Evolutionary conservation across 73 alveolate species (phyloP).

Genomic region (Tetrahymena malaccensis): DNA sequence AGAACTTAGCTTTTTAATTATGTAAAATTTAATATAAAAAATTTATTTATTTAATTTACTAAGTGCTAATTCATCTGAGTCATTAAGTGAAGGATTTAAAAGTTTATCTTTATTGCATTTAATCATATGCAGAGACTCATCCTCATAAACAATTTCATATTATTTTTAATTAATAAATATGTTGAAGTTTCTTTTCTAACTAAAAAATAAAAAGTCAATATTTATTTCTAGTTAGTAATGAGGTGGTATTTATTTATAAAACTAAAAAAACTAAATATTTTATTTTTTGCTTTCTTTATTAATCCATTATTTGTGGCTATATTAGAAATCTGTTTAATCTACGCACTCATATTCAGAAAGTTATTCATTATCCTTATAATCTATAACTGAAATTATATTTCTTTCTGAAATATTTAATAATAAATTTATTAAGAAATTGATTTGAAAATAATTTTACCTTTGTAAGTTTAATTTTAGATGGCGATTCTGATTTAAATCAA

Average conservation of each 20-base stretch:
- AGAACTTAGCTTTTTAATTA: not conserved
- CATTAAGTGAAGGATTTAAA: not conserved
- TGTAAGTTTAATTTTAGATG: no score
- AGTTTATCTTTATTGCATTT: not conserved
- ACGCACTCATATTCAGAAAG: no score
- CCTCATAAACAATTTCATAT: not conserved
- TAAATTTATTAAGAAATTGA: no score
- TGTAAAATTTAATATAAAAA: not conserved
- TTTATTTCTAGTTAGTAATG: not conserved
- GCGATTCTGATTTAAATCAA: no score
- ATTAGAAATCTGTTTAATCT: not conserved
- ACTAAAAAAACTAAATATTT: not conserved
- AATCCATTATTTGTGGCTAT: not conserved
- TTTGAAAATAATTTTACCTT: no score
- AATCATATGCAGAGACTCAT: not conserved
- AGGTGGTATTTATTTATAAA: not conserved
- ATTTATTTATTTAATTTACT: not conserved
- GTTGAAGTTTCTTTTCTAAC: not conserved
- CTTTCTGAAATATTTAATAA: no score
- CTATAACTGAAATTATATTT: no score
- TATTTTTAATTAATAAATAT: not conserved
- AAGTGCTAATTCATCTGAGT: not conserved
- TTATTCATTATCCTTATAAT: no score
- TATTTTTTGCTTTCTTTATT: not conserved
- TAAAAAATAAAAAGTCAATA: not conserved